Conservation (phyloP, 83 land plant genomes). For the Isoetes engelmannii region DNA sequence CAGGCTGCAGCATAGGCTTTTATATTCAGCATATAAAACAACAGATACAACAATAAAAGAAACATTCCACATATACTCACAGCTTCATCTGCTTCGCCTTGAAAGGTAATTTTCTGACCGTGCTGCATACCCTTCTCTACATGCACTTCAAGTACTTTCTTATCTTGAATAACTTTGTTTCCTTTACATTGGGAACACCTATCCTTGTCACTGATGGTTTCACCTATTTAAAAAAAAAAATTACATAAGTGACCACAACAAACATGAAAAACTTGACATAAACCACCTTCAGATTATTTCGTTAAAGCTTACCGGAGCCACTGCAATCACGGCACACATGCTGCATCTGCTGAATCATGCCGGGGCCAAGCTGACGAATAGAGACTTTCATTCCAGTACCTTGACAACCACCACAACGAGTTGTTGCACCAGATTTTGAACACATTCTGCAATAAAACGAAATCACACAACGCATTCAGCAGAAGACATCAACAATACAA, state of each 20-base stretch:
- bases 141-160: conserved; percentile 64
- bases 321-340: conserved; percentile 16
- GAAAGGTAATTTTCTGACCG: conserved; percentile 74
- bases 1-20: conserved; percentile 45
- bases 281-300: background rate
- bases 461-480: background rate
- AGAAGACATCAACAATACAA: background rate
- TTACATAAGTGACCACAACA: background rate
- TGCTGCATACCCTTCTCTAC: conserved; percentile 90
- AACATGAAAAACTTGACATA: background rate
- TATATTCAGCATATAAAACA: background rate
- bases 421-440: conserved; percentile 16
- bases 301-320: conserved; percentile 13
- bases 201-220: conserved; percentile 68
- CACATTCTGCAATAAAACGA: conserved; percentile 8
- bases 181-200: conserved; percentile 74
- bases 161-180: conserved; percentile 73
- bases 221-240: conserved; percentile 28
- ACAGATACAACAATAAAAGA: background rate
- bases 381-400: conserved; percentile 19
- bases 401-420: conserved; percentile 15
- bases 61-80: conserved; percentile 22
- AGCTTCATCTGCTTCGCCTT: conserved; percentile 91
- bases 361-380: conserved; percentile 13
- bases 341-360: conserved; percentile 22